phyloP scores from a whole-genome alignment of 2,329 filamentous ascomycete genomes.

The Pestalotiopsis fici region DNA sequence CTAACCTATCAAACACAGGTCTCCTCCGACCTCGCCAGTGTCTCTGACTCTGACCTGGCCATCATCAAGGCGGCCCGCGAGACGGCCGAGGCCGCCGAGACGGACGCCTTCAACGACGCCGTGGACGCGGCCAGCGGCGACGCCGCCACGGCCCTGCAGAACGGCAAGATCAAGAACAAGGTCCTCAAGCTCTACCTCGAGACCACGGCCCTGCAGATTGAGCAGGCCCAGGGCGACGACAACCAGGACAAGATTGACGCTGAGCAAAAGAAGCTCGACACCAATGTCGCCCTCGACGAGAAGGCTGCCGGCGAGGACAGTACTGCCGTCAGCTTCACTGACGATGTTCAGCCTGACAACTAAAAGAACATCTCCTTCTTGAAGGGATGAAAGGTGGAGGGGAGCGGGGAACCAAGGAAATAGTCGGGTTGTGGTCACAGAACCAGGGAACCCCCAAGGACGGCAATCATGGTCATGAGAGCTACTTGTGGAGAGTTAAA shows the following conservation, averaged over 20 bases:
- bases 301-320: conserved; percentile 34
- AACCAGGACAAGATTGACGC: conserved; percentile 42
- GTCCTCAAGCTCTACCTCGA: conserved; percentile 58
- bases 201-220: conserved; percentile 49
- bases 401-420: no score
- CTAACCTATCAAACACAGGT: conserved; percentile 32
- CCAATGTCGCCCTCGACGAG: conserved; percentile 46
- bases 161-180: conserved; percentile 63
- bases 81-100: conserved; percentile 56
- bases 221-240: conserved; percentile 49
- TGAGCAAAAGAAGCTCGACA: conserved; percentile 53
- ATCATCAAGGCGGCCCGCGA: conserved; percentile 51
- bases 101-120: conserved; percentile 53
- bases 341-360: conserved; percentile 11
- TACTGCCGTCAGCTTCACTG: conserved; percentile 35
- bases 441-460: no score
- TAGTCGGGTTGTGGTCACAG: no score
- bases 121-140: conserved; percentile 45
- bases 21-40: conserved; percentile 44
- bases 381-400: not conserved
- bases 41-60: conserved; percentile 47
- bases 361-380: no score
- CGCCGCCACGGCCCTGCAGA: conserved; percentile 46
- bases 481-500: no score
- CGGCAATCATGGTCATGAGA: no score